A percentile compares a stretch with the other conserved stretches of the same genome.
Conservation (phyloP, 352 stramenopile genomes). For the Phytophthora aleatoria region DNA sequence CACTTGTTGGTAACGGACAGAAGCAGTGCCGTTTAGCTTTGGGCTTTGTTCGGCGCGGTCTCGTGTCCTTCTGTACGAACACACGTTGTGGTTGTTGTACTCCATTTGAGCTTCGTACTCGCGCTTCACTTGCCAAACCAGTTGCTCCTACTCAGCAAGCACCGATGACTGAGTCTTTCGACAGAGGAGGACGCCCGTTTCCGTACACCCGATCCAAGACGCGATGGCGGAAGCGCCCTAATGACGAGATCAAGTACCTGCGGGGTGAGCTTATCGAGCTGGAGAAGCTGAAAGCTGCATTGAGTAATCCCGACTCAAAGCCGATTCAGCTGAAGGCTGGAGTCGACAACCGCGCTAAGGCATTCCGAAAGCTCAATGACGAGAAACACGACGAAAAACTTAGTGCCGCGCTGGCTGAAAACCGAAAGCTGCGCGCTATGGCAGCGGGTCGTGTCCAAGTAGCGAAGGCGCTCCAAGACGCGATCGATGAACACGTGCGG, state of each 20-base stretch:
- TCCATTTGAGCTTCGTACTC: too few species aligned
- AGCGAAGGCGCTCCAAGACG: conserved; percentile 10
- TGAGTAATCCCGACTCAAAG: conserved; percentile 2
- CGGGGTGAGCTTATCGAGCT: conserved; percentile 25
- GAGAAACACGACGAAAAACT: conserved; percentile 2
- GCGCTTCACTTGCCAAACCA: too few species aligned
- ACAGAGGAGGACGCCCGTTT: conserved; percentile 19
- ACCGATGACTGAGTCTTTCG: background rate
- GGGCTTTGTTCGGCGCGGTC: too few species aligned
- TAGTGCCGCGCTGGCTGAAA: conserved; percentile 12
- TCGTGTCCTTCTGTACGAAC: too few species aligned
- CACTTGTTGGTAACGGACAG: too few species aligned
- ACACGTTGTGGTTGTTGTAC: too few species aligned
- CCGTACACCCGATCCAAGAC: conserved; percentile 32
- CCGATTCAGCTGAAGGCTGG: background rate
- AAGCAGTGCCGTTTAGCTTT: too few species aligned
- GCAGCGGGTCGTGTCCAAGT: conserved; percentile 10
- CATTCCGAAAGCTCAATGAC: background rate
- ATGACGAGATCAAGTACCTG: conserved; percentile 43
- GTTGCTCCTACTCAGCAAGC: too few species aligned
- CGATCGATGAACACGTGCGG: conserved; percentile 18
- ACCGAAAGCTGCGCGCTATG: conserved; percentile 21
- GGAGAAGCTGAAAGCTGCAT: conserved; percentile 14
- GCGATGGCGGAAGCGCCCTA: conserved; percentile 36
- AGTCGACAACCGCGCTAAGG: background rate